These are phyloP conservation scores for Penicillium dipodomyicola DNA, from an alignment of 495 filamentous ascomycete species.

Conservation along the genomic window DNA sequence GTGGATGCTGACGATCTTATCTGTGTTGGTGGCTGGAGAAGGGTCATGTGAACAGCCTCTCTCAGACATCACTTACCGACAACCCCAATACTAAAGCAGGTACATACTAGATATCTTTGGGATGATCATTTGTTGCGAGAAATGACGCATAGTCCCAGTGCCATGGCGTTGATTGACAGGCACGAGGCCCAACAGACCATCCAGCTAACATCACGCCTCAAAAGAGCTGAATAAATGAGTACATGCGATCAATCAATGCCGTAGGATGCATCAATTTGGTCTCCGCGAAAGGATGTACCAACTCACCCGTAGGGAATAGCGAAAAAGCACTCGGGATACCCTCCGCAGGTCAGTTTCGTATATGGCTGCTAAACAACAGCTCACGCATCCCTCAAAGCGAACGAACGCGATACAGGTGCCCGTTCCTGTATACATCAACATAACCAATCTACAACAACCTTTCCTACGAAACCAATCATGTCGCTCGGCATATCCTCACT, in stretches of 20 bases:
- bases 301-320: neutral
- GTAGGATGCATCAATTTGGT: neutral
- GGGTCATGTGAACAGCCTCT: neutral
- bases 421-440: neutral
- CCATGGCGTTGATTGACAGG: neutral
- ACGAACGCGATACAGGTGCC: neutral
- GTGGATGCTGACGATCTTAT: constrained; percentile 9
- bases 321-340: neutral
- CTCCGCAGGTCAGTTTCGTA: neutral
- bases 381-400: neutral
- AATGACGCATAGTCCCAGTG: neutral
- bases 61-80: neutral
- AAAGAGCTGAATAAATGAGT: neutral
- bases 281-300: neutral
- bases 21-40: constrained; percentile 2
- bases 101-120: neutral
- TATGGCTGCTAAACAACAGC: neutral
- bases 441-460: neutral
- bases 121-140: neutral
- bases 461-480: neutral
- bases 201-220: neutral
- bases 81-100: neutral
- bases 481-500: neutral
- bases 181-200: neutral
- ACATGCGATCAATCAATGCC: neutral